These are phyloP conservation scores for Phytophthora fragariaefolia DNA, from an alignment of 352 stramenopile genomes.

Conservation along the genomic window DNA sequence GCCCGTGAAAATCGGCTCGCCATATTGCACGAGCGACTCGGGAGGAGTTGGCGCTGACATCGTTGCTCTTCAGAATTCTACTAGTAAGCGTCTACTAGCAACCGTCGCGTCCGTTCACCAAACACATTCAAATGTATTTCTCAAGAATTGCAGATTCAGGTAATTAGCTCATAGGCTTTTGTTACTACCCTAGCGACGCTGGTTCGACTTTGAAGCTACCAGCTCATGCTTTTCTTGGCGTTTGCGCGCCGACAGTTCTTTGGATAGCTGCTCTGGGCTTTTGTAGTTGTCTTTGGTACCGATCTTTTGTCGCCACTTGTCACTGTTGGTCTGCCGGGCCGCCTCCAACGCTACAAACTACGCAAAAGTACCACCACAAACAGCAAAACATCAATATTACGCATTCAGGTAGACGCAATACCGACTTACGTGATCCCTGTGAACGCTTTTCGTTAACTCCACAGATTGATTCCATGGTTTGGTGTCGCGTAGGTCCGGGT, in stretches of 20 bases:
- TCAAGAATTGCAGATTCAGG: neutral
- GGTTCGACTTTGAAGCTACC: constrained; percentile 20
- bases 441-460: constrained; percentile 48
- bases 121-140: neutral
- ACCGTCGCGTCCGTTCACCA: constrained; percentile 48
- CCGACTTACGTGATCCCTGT: constrained; percentile 55
- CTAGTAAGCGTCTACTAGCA: constrained; percentile 22
- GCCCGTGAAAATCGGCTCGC: constrained; percentile 91
- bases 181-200: constrained; percentile 18
- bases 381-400: neutral
- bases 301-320: constrained; percentile 60
- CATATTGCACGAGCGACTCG: constrained; percentile 90
- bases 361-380: constrained; percentile 11
- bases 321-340: constrained; percentile 46
- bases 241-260: constrained; percentile 52
- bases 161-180: no score
- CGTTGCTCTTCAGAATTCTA: neutral
- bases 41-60: constrained; percentile 76
- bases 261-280: constrained; percentile 57
- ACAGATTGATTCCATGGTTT: constrained; percentile 73
- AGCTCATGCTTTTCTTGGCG: constrained; percentile 56
- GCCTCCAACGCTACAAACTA: constrained; percentile 47
- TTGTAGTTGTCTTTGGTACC: constrained; percentile 51
- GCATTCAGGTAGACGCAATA: neutral
- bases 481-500: constrained; percentile 63